Evolutionary conservation across 768 basidiomycete species (phyloP), one percentile per base, ranked within the genome.

Genomic region (Mycena indigotica): DNA sequence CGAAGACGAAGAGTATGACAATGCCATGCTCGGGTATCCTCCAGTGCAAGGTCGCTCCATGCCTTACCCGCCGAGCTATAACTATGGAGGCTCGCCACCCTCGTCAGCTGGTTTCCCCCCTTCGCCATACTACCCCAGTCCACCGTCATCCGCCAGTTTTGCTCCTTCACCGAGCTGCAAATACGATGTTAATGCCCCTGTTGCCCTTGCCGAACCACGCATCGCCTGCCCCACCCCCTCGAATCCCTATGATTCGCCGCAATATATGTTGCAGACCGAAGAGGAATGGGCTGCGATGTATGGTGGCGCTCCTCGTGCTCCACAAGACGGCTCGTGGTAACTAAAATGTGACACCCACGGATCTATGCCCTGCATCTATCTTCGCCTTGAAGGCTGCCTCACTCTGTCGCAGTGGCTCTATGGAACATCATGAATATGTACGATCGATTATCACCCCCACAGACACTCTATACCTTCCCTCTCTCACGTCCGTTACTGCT

Each of bases 231-330:
- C 61, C 46, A 46, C 52, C 16, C 61, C 61, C 12, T 56, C 57
- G 17, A 53, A 19, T 21, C 46, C 57, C 13, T 63, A 53, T 28
- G 57, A 56, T 17, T 57, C 57, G n/a, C 61, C 56, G 52, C 57
- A 63, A 19, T 58, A 56, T 49, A 49, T 63, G 45, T 55, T 63
- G 45, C 55, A 63, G 30, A 44, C 51, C 28, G 61, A 63, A 48
- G 57, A 62, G 3, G 56, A 63, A 38, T 63, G 57, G 61, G 46
- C 46, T 8, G 57, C 51, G 25, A 39, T 50, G 54, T 62, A 58
- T 52, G 57, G 45, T 35, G 23, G 35, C 5, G 26, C 40, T 28
- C 25, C 40, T 30, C 54, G 24, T 48, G 46, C 21, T 8, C 23
- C 21, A 4, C 46, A 24, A 10, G 6, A 24, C 23, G 46, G 46